These are phyloP conservation scores for Leccinum subgranulosum DNA, from an alignment of 768 basidiomycete species.

Conservation along the genomic window DNA sequence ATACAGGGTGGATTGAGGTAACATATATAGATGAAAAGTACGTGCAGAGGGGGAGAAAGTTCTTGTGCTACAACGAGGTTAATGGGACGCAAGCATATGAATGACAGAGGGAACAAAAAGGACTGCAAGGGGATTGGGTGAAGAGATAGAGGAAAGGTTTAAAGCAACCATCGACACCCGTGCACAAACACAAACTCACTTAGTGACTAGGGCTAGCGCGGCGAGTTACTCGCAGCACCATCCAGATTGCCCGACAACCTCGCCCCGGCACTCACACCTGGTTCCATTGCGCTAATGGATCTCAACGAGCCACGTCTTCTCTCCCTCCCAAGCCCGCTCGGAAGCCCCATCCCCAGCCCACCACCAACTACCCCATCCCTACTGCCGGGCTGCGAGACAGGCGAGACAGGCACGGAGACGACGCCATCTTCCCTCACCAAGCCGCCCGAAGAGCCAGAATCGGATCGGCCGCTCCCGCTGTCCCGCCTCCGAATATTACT, in stretches of 20 bases:
- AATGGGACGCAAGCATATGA: background rate
- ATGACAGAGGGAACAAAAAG: background rate
- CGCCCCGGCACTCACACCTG: constrained; percentile 17
- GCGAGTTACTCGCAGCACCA: constrained; percentile 26
- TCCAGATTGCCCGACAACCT: constrained; percentile 41
- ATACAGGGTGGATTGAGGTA: constrained; percentile 6
- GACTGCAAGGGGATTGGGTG: background rate
- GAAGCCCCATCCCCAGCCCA: constrained; percentile 9
- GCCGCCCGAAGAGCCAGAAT: constrained; percentile 12
- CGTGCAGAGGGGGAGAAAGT: background rate
- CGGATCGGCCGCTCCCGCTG: constrained; percentile 8
- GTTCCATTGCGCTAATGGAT: constrained; percentile 25
- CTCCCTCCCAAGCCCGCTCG: constrained; percentile 21
- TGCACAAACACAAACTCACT: background rate
- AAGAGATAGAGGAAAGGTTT: background rate
- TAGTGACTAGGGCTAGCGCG: constrained; percentile 2
- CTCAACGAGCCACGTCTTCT: constrained; percentile 31
- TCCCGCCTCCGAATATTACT: constrained; percentile 26
- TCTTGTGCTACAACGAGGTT: constrained; percentile 13
- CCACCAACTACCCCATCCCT: constrained; percentile 1
- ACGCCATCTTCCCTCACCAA: constrained; percentile 6
- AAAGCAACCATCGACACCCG: background rate
- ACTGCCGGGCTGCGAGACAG: constrained; percentile 11
- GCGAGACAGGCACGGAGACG: background rate
- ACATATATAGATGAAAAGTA: constrained; percentile 5